Conservation (phyloP, 257 asterid species). For the Asclepias syriaca region DNA sequence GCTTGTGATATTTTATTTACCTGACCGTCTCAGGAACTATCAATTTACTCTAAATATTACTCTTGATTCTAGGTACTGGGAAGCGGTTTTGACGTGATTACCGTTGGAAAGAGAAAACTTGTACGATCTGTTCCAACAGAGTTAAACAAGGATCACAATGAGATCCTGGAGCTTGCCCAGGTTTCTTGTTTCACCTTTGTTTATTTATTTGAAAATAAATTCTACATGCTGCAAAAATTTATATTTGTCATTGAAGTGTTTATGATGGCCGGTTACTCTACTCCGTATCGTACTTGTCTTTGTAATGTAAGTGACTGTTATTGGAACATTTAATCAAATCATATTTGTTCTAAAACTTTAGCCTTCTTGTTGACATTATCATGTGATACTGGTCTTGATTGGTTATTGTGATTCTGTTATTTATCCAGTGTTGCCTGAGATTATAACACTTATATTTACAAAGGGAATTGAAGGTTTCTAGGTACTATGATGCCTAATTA, state of each 20-base stretch:
- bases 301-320: no score
- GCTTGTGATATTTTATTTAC: constrained; percentile 1
- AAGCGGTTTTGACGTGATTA: constrained; percentile 91
- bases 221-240: neutral
- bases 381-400: neutral
- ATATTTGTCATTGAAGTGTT: neutral
- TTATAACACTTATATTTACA: no score
- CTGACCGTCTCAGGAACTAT: neutral
- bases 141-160: constrained; percentile 93
- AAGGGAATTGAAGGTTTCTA: neutral
- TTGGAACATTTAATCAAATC: neutral
- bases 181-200: constrained; percentile 29
- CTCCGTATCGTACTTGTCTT: neutral
- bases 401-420: neutral
- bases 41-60: neutral
- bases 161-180: constrained; percentile 96
- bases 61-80: constrained; percentile 65
- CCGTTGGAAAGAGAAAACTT: constrained; percentile 85
- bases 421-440: no score
- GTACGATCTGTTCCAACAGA: constrained; percentile 98
- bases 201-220: neutral
- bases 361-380: neutral
- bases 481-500: neutral
- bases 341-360: neutral
- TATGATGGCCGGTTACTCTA: neutral